Evolutionary conservation across 2,329 filamentous ascomycete genomes (phyloP).

Genomic region (Exophiala phaeomuriformis): DNA sequence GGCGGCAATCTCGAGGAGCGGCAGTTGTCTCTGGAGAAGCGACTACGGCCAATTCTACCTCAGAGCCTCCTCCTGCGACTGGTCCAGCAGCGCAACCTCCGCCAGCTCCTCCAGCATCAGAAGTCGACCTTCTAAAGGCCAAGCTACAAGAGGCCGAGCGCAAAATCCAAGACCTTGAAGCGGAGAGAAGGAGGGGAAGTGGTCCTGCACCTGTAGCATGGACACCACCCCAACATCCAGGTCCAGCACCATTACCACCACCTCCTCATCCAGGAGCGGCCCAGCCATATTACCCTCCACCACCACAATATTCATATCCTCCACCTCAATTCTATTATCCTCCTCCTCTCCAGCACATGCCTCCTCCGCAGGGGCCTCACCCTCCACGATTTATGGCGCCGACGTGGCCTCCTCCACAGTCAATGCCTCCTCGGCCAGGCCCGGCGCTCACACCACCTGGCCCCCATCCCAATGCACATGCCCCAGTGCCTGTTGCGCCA

Average conservation of each 20-base stretch:
- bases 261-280: background rate
- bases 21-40: background rate
- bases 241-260: constrained; percentile 1
- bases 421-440: background rate
- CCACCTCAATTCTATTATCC: constrained; percentile 4
- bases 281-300: constrained; percentile 2
- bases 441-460: background rate
- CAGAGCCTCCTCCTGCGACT: background rate
- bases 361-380: background rate
- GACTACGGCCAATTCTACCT: background rate
- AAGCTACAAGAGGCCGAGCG: constrained; percentile 17
- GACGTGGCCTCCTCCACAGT: background rate
- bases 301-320: background rate
- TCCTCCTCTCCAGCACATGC: background rate
- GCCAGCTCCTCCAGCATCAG: background rate
- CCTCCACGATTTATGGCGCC: background rate
- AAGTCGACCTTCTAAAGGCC: constrained; percentile 17
- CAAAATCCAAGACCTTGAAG: constrained; percentile 19
- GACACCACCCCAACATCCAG: constrained; percentile 1
- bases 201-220: constrained; percentile 4
- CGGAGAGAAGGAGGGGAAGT: constrained; percentile 11
- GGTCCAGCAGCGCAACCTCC: background rate
- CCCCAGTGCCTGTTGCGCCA: background rate
- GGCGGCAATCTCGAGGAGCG: background rate
- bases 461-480: background rate